Base-by-base conservation (phyloP, 148 eudicot species). In the Pouteria glomerata region DNA sequence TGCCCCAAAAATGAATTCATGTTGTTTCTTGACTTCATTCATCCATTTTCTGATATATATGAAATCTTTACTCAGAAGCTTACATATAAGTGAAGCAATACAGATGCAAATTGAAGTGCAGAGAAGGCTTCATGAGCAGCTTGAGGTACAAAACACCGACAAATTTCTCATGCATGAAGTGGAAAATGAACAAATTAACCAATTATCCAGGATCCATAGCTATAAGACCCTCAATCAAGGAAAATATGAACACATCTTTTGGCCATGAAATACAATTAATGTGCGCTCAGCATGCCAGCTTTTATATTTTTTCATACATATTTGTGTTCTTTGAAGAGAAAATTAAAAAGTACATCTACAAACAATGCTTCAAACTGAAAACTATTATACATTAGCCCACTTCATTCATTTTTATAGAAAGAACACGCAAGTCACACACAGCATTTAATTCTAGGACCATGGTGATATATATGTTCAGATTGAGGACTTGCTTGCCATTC, bases 71-170 rank as follows among this genome's bases (percentile, higher is more conserved):
- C 74, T 57, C 89, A 88, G 98, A 82, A 92, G 85, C 77, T 60
- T 90, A 55, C 96, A 86, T 29, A 85, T 92, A 66, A 80, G 85
- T 42, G 98, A 92, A 82, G 91, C 98, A 29, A 82, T 92, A 84
- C 87, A 90, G 63, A 90, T 93, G 90, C 98, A 93, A 76, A 93
- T 90, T 61, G 96, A 90, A 80, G 98, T 93, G 70, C 96, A 93
- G 76, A 84, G 94, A 84, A 81, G 93, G 79, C 85, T 93, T 73
- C 94, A 87, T 69, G 94, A 93, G 73, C 98, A 93, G 84, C 93
- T 93, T 61, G 98, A 93, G 98, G 98, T 93, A 88, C 77, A 71
- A 67, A 35, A 30, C 2, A n/a, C 11, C 27, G 56, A 56, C 5
- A 26, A 37, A 41, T 39, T 48, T 39, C 14, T 2, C n/a, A 31